Percentiles rank a stretch among this genome's conserved stretches.
Conservation (phyloP, 352 stramenopile genomes). For the Globisporangium nunn region DNA sequence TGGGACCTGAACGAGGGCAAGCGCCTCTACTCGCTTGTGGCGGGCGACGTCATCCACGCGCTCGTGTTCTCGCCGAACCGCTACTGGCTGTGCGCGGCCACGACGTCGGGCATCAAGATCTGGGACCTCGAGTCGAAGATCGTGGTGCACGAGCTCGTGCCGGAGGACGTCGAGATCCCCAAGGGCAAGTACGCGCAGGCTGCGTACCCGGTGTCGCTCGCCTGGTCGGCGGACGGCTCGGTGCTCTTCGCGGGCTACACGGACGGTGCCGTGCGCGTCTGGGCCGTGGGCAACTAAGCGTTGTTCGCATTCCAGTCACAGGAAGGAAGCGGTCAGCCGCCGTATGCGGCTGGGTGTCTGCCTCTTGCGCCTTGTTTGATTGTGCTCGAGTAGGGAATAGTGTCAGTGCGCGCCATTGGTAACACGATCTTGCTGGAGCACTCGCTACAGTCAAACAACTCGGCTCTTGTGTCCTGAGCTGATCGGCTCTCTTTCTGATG, state of each 20-base stretch:
- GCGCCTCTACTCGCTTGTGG: conserved; percentile 98
- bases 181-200: conserved; percentile 92
- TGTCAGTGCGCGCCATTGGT: background rate
- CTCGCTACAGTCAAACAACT: conserved; percentile 12
- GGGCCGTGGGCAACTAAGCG: conserved; percentile 83
- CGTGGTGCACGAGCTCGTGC: conserved; percentile 95
- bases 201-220: conserved; percentile 96
- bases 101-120: conserved; percentile 99
- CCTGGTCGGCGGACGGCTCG: conserved; percentile 96
- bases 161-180: conserved; percentile 82
- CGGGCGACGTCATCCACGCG: conserved; percentile 94
- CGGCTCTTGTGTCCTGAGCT: background rate
- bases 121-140: conserved; percentile 99
- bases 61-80: conserved; percentile 99
- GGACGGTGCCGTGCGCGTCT: conserved; percentile 97
- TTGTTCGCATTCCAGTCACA: background rate
- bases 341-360: no score
- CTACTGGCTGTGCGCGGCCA: conserved; percentile 99
- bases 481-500: no score
- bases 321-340: background rate
- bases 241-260: conserved; percentile 99
- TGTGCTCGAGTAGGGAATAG: background rate
- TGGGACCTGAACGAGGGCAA: conserved; percentile 99
- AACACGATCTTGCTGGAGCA: conserved; percentile 10
- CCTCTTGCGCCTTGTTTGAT: conserved; percentile 4